Evolutionary conservation across 163 green algal genomes (phyloP), one percentile per base, ranked within the genome.

Genomic region (Chlamydomonas reinhardtii): DNA sequence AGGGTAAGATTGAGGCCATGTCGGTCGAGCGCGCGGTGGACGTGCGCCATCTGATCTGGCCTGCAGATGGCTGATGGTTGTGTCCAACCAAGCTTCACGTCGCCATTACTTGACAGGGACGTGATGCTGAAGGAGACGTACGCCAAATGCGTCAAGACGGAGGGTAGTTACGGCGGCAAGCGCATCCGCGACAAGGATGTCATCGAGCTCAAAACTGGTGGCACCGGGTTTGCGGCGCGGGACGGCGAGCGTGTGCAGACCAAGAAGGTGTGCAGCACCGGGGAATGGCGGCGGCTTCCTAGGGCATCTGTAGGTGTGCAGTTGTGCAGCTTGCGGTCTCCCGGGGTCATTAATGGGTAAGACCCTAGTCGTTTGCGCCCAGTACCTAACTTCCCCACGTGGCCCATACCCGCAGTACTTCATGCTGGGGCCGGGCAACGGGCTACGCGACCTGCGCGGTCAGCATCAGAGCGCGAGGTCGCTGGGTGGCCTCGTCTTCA

Each of bases 121-220:
- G 97, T 99, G 71, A 80, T 99, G 84, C 85, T 95, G n/a, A 83
- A 96, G 65, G 92, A 96, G 80, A 99, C 96, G 12, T 99, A 96
- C 74, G 86, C 96, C 2, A 97, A 93, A 74, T 97, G 95, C 76
- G 86, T 99, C 27, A 95, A 96, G 89, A 91, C 94, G 9, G 98
- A 99, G 19, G 95, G 96, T 1, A 48, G 81, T 20, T 99, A 95
- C 85, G 89, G 93, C 29, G 82, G 82, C 61, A 80, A 85, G 32
- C 70, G 64, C 37, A 74, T 89, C 2, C 54, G 43, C 2, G 82
- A 88, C 34, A 89, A 84, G 70, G 85, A 93, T 32, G 94, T 99
- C 22, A 94, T 99, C 61, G 87, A 97, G 88, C 90, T 99, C 72
- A 91, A 98, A 89, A 92, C 83, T 32, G 96, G 96, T 4, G 98